phyloP scores from a whole-genome alignment of 2,329 filamentous ascomycete genomes.

The Clonostachys byssicola region DNA sequence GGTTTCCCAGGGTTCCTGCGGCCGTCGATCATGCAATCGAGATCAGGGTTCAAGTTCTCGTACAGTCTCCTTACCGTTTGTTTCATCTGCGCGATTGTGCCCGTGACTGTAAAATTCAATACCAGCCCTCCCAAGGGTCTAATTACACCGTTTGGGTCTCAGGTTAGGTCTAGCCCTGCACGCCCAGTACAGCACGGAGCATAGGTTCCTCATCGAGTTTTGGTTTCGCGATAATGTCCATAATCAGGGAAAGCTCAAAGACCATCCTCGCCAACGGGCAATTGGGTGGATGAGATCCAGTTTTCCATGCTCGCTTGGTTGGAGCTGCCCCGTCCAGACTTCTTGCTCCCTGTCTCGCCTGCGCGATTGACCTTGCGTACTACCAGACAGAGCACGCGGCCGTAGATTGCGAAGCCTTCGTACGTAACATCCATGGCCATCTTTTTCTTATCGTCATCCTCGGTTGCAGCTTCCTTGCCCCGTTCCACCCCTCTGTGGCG shows the following conservation, averaged over 20 bases:
- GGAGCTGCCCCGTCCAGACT: conserved; percentile 21
- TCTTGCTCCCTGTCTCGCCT: conserved; percentile 17
- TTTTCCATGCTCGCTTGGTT: conserved; percentile 76
- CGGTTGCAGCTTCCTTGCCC: conserved; percentile 18
- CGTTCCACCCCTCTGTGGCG: conserved; percentile 29
- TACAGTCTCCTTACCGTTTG: too few species aligned
- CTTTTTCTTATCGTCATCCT: conserved; percentile 81
- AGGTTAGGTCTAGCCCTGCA: too few species aligned
- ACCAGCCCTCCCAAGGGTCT: conserved; percentile 6
- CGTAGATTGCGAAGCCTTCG: conserved; percentile 94
- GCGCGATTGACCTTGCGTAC: conserved; percentile 65
- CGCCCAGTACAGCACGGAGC: too few species aligned
- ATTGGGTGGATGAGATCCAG: conserved; percentile 79
- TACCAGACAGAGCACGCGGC: conserved; percentile 85
- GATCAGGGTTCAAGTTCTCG: too few species aligned
- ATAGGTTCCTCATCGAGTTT: too few species aligned
- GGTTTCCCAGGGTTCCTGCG: too few species aligned
- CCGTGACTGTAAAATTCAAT: too few species aligned
- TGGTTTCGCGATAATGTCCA: not conserved
- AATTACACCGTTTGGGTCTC: too few species aligned
- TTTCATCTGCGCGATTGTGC: too few species aligned
- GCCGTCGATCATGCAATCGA: too few species aligned
- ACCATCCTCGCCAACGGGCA: conserved; percentile 36
- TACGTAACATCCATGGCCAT: conserved; percentile 81
- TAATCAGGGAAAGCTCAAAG: conserved; percentile 11